phyloP scores from a whole-genome alignment of 768 basidiomycete genomes.

The Calocybe gangraenosa region DNA sequence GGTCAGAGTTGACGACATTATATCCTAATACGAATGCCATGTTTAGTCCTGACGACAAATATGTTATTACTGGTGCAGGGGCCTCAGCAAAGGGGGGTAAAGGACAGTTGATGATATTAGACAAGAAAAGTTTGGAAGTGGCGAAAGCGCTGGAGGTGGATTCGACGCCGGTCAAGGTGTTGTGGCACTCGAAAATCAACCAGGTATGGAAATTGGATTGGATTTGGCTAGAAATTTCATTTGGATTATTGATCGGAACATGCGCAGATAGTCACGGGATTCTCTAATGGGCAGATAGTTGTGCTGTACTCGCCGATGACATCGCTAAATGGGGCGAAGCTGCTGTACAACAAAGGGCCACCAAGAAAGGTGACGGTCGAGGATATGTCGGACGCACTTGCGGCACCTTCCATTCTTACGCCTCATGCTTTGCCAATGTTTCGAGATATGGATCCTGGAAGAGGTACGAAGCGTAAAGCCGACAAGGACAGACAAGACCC shows the following conservation, averaged over 20 bases:
- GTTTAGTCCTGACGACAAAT: conserved; percentile 93
- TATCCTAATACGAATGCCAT: conserved; percentile 93
- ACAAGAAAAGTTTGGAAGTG: conserved; percentile 64
- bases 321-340: conserved; percentile 89
- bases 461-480: conserved; percentile 80
- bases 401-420: conserved; percentile 85
- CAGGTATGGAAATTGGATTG: conserved; percentile 53
- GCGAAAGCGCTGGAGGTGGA: conserved; percentile 66
- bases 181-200: conserved; percentile 98
- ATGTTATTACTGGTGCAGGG: conserved; percentile 80
- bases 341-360: conserved; percentile 84
- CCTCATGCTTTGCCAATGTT: conserved; percentile 94
- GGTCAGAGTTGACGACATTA: conserved; percentile 60
- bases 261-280: conserved; percentile 76
- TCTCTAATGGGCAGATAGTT: conserved; percentile 83
- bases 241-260: conserved; percentile 4
- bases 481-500: conserved; percentile 89
- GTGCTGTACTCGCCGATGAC: conserved; percentile 91
- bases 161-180: conserved; percentile 81
- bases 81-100: conserved; percentile 60
- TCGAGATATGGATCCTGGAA: conserved; percentile 71
- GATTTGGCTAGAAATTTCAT: conserved; percentile 1
- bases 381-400: conserved; percentile 83
- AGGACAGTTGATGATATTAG: conserved; percentile 73
- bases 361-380: conserved; percentile 78